Evolutionary conservation across 2,329 filamentous ascomycete genomes (phyloP).

Genomic region (Onygena corvina): DNA sequence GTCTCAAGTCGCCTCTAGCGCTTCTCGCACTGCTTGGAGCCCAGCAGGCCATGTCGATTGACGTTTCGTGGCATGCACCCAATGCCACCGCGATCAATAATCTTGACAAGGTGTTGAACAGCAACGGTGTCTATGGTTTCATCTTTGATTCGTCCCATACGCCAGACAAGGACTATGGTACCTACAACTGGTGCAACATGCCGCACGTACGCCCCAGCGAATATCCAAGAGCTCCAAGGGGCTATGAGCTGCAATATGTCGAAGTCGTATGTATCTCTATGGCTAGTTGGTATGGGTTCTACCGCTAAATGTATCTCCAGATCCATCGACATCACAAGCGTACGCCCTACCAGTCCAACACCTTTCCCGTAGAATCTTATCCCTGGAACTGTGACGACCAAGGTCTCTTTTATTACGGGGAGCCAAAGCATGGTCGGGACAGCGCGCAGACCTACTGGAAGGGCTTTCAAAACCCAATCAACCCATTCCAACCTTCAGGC

Average conservation of each 20-base stretch:
- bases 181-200: slow-evolving; percentile 81
- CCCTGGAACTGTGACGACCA: slow-evolving; percentile 61
- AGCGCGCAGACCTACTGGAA: slow-evolving; percentile 54
- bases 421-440: slow-evolving; percentile 36
- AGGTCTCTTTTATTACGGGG: slow-evolving; percentile 57
- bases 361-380: slow-evolving; percentile 61
- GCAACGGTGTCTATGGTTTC: slow-evolving; percentile 58
- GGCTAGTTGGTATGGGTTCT: background rate
- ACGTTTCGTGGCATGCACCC: slow-evolving; percentile 49
- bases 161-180: slow-evolving; percentile 46
- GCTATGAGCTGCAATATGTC: slow-evolving; percentile 60
- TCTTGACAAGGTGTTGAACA: slow-evolving; percentile 45
- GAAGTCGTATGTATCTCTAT: slow-evolving; percentile 49
- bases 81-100: slow-evolving; percentile 48
- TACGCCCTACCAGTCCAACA: slow-evolving; percentile 66
- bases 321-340: slow-evolving; percentile 78
- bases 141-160: slow-evolving; percentile 56
- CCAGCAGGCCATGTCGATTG: slow-evolving; percentile 19
- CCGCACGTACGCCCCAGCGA: slow-evolving; percentile 60
- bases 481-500: slow-evolving; percentile 54
- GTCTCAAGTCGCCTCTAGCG: background rate
- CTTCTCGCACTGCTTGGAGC: slow-evolving; percentile 9
- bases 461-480: slow-evolving; percentile 48
- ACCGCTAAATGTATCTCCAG: slow-evolving; percentile 24
- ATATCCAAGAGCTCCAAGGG: slow-evolving; percentile 44